Evolutionary conservation across 1,284 basidiomycete genomes (phyloP).

Genomic region (Hemileia vastatrix): DNA sequence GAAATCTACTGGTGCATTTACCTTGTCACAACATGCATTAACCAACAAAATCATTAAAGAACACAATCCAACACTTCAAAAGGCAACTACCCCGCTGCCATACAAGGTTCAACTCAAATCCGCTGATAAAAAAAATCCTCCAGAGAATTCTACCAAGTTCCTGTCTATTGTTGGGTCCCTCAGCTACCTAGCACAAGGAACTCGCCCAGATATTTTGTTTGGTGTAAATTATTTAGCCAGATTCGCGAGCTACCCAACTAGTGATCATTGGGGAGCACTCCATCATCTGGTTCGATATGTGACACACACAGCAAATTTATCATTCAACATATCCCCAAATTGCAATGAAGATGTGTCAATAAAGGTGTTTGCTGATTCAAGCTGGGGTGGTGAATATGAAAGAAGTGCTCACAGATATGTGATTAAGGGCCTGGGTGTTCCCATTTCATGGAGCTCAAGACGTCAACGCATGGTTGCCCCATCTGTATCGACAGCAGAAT

Average conservation of each 20-base stretch:
- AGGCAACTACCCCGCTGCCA: too few species aligned
- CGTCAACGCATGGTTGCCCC: background rate
- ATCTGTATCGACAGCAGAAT: conserved; percentile 6
- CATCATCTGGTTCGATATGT: conserved; percentile 1
- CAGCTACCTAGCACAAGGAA: background rate
- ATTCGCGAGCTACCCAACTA: background rate
- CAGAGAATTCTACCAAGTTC: too few species aligned
- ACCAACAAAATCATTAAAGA: too few species aligned
- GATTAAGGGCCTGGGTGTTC: background rate
- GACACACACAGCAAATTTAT: background rate
- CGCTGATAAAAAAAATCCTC: too few species aligned
- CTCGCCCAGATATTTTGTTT: conserved; percentile 6
- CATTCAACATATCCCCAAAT: too few species aligned
- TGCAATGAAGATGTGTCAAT: background rate
- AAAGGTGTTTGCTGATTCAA: conserved; percentile 4
- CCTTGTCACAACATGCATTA: too few species aligned
- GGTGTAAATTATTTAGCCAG: background rate
- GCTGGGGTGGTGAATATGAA: conserved; percentile 8
- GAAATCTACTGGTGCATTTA: too few species aligned
- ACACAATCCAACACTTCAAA: too few species aligned
- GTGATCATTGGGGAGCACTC: background rate
- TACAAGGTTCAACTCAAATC: too few species aligned
- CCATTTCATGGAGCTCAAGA: conserved; percentile 5
- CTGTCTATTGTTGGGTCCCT: background rate
- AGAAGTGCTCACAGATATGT: background rate